A percentile compares a stretch with the other conserved stretches of the same genome.
These are phyloP conservation scores for Auricularia sp. DNA, from an alignment of 768 basidiomycete genomes.

Conservation along the genomic window DNA sequence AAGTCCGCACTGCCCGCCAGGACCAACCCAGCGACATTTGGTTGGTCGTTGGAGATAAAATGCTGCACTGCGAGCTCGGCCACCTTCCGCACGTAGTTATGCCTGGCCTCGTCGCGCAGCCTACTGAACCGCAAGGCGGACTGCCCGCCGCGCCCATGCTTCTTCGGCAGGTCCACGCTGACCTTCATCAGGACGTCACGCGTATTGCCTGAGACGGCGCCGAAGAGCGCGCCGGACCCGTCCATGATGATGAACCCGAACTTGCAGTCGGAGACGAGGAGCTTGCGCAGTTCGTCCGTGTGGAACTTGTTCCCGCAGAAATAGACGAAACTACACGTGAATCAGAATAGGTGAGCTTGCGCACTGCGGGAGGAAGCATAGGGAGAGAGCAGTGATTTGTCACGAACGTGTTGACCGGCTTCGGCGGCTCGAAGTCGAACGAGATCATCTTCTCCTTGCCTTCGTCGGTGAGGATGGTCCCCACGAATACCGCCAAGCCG, in stretches of 20 bases:
- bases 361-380: background rate
- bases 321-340: constrained; percentile 68
- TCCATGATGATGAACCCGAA: constrained; percentile 99
- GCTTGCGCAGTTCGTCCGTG: constrained; percentile 92
- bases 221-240: constrained; percentile 94
- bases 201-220: constrained; percentile 94
- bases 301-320: constrained; percentile 99
- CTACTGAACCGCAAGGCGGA: constrained; percentile 99
- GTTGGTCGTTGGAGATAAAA: constrained; percentile 95
- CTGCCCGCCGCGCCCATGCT: constrained; percentile 99
- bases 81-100: constrained; percentile 99
- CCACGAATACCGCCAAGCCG: constrained; percentile 94
- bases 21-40: constrained; percentile 93
- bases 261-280: constrained; percentile 92
- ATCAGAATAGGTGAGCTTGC: too few species aligned
- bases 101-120: constrained; percentile 96
- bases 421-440: constrained; percentile 97
- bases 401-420: constrained; percentile 94
- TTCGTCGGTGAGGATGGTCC: constrained; percentile 95
- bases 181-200: constrained; percentile 97
- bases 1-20: constrained; percentile 97
- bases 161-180: constrained; percentile 97
- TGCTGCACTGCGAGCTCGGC: constrained; percentile 96
- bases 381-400: background rate
- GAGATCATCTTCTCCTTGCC: constrained; percentile 99